Evolutionary conservation across 345 rosid species (phyloP).

Genomic region (Bruguiera sexangula): DNA sequence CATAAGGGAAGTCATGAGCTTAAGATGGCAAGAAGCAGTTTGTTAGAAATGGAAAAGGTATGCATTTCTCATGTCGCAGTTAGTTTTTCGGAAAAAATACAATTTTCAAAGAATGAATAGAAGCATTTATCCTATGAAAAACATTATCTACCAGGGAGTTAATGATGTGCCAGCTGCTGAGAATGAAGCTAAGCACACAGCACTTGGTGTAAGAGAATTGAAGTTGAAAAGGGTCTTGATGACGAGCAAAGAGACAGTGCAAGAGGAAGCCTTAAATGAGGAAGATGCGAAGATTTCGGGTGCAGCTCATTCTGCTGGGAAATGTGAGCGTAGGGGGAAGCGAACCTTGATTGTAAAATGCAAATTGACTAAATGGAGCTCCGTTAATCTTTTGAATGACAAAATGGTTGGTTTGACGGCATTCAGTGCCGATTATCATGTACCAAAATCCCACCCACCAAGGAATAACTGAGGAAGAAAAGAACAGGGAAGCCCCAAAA

Average conservation of each 20-base stretch:
- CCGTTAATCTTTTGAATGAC: conserved; percentile 5
- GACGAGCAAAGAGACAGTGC: conserved; percentile 7
- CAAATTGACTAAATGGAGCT: neutral
- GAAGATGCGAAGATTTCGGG: conserved; percentile 26
- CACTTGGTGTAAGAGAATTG: conserved; percentile 29
- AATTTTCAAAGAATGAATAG: no score
- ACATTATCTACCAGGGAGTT: conserved; percentile 6
- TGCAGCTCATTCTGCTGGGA: conserved; percentile 22
- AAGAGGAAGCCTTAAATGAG: conserved; percentile 11
- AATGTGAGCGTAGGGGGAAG: conserved; percentile 19
- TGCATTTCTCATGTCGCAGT: neutral
- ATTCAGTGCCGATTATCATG: conserved; percentile 52
- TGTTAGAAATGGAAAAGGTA: conserved; percentile 11
- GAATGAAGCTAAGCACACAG: conserved; percentile 6
- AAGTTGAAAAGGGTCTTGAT: conserved; percentile 4
- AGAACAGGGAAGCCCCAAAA: neutral
- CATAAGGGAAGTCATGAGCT: neutral
- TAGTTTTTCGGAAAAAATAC: neutral
- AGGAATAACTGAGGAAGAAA: conserved; percentile 41
- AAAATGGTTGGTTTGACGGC: conserved; percentile 37
- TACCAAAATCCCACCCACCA: conserved; percentile 53
- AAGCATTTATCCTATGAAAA: neutral
- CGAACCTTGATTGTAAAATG: neutral
- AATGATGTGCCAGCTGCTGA: conserved; percentile 2
- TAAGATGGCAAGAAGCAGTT: neutral